Base-by-base conservation (phyloP, 805 yeast genomes). In the Martiniozyma abietophila region DNA sequence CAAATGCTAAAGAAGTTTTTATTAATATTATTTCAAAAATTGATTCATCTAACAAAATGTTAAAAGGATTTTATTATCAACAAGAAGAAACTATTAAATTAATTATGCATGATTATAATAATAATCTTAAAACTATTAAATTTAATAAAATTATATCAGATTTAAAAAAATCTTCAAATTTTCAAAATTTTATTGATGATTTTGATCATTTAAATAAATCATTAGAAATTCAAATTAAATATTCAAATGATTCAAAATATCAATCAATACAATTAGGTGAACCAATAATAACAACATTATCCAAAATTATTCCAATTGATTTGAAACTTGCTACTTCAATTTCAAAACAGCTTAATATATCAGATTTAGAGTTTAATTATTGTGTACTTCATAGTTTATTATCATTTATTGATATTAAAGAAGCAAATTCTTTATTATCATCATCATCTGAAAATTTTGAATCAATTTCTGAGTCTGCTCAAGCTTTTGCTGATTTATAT, bases 31-130 rank as follows among this genome's bases (percentile, higher is more conserved):
- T 58, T 50, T 47, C 64, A 42, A 44, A 48, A 22, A 25, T 50
- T 18, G 63, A 69, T 32, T 38, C 43, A 2, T 23, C 23, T 12
- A n/a, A 15, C n/a, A 62, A 61, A 15, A 47, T 67, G 10, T 53
- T 76, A 4, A 61, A 60, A 39, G 79, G 75, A 42, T 78, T 65
- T 43, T 74, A 65, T 43, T 71, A 75, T 42, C 86, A 80, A 45
- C 76, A 74, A 30, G 94, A 81, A 45, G 59, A 67, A 12, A 59
- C 66, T 12, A 44, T 62, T 5, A 77, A 69, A 3, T 27, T 28
- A 7, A 12, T 16, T 16, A 21, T 11, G 27, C 59, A 48, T n/a
- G 23, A n/a, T 55, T 47, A 16, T 54, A 59, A 36, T 46, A 35
- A 42, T 53, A 45, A 45, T 56, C 28, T 36, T 58, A 12, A 48